Conservation (phyloP, 805 yeast species). For the Yueomyces sp. region DNA sequence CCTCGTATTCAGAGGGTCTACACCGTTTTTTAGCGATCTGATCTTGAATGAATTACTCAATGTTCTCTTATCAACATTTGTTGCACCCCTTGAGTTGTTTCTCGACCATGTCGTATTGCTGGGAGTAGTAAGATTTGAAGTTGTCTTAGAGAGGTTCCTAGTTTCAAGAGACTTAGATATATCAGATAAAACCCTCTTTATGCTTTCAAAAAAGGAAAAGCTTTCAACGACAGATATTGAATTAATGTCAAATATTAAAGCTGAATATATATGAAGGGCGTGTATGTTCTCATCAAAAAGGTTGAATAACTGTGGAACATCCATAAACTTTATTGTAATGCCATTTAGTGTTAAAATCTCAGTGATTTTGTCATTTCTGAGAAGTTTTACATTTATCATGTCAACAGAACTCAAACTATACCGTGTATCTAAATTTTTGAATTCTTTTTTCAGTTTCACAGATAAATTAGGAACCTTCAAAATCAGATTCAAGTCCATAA, state of each 20-base stretch:
- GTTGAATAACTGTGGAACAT: not conserved
- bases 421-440: not conserved
- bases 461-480: not conserved
- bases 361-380: not conserved
- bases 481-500: not conserved
- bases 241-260: too few species aligned
- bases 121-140: not conserved
- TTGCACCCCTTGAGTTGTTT: not conserved
- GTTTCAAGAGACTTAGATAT: not conserved
- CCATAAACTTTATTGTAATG: not conserved
- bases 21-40: too few species aligned
- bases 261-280: not conserved
- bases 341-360: not conserved
- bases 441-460: not conserved
- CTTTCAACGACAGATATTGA: not conserved
- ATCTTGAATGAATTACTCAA: slow-evolving; percentile 10
- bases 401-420: not conserved
- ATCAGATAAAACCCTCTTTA: not conserved
- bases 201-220: too few species aligned
- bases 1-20: too few species aligned
- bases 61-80: slow-evolving; percentile 3
- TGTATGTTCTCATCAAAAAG: not conserved
- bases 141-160: not conserved
- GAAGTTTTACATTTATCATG: not conserved
- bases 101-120: not conserved